phyloP scores from a whole-genome alignment of 768 basidiomycete genomes.

The Trametes punicea region DNA sequence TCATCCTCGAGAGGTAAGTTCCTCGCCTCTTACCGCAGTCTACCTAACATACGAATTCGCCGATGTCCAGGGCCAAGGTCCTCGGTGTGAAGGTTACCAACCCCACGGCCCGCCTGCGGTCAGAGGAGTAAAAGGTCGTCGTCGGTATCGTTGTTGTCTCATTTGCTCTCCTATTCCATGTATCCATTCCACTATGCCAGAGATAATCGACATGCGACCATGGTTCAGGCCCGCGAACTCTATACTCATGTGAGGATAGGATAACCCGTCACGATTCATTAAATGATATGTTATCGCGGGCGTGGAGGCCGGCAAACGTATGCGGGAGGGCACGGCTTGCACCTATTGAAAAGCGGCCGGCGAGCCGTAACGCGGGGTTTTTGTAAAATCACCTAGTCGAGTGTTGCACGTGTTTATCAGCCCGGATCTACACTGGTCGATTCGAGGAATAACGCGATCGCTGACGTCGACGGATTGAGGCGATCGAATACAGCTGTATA shows the following conservation, averaged over 20 bases:
- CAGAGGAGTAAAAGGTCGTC: constrained; percentile 72
- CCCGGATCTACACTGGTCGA: background rate
- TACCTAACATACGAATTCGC: background rate
- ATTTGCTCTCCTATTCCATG: constrained; percentile 44
- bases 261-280: background rate
- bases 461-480: constrained; percentile 8
- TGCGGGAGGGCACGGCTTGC: too few species aligned
- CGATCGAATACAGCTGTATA: background rate
- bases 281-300: too few species aligned
- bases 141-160: constrained; percentile 19
- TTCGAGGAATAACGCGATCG: background rate
- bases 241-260: background rate
- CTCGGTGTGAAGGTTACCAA: constrained; percentile 94
- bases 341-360: too few species aligned
- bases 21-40: background rate
- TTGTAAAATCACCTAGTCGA: background rate
- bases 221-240: constrained; percentile 34
- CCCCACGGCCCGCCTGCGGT: constrained; percentile 86
- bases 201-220: constrained; percentile 47
- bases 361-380: background rate
- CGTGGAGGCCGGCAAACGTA: too few species aligned
- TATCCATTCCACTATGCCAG: constrained; percentile 50
- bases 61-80: constrained; percentile 63
- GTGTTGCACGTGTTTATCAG: background rate
- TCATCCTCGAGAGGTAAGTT: constrained; percentile 81